phyloP scores from a whole-genome alignment of 2,329 filamentous ascomycete species.

The Ceratocystiopsis brevicomis region DNA sequence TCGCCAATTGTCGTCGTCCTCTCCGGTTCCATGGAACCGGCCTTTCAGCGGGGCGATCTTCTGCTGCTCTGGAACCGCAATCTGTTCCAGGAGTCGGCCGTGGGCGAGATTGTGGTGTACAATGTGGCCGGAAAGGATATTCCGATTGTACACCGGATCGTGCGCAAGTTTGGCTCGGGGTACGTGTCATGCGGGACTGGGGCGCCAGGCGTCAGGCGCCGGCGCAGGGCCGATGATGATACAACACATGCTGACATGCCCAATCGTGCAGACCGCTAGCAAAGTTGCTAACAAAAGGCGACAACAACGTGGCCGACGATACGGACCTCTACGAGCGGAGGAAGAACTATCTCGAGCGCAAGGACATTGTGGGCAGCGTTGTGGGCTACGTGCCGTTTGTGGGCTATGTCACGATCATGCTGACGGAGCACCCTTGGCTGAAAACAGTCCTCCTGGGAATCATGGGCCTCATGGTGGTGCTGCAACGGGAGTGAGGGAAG shows the following conservation, averaged over 20 bases:
- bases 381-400: slow-evolving; percentile 85
- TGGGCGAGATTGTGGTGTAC: slow-evolving; percentile 37
- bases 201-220: too few relatives aligned
- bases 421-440: slow-evolving; percentile 90
- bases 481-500: slow-evolving; percentile 58
- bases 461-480: slow-evolving; percentile 83
- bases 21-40: slow-evolving; percentile 68
- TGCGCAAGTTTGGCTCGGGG: slow-evolving; percentile 51
- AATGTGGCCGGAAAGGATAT: slow-evolving; percentile 90
- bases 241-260: too few relatives aligned
- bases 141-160: slow-evolving; percentile 86
- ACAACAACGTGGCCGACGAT: slow-evolving; percentile 90
- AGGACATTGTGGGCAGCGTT: slow-evolving; percentile 82
- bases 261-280: slow-evolving; percentile 26
- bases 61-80: slow-evolving; percentile 63
- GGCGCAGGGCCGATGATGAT: too few relatives aligned
- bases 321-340: slow-evolving; percentile 65
- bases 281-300: slow-evolving; percentile 86
- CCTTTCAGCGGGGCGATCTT: slow-evolving; percentile 61
- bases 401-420: slow-evolving; percentile 88
- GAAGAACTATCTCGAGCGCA: slow-evolving; percentile 70
- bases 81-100: slow-evolving; percentile 32
- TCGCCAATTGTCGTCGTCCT: slow-evolving; percentile 71
- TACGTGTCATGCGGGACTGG: slow-evolving; percentile 15
- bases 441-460: slow-evolving; percentile 89